Evolutionary conservation across 1,284 basidiomycete species (phyloP).

Genomic region (Pseudozyma tsukubaensis): DNA sequence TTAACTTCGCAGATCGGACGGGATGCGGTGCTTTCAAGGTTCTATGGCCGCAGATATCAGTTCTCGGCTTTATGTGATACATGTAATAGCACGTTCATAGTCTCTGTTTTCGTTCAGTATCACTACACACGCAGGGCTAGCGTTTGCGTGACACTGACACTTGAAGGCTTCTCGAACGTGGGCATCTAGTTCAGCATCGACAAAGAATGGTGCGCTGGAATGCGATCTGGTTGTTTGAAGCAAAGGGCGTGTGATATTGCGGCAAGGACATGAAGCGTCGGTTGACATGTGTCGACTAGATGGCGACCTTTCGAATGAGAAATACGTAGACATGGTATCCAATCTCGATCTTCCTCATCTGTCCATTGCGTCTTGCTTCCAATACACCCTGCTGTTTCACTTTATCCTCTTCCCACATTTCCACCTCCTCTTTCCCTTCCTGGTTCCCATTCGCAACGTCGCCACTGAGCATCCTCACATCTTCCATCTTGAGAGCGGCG

Average conservation of each 20-base stretch:
- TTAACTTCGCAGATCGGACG: conserved; percentile 76
- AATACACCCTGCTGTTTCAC: conserved; percentile 33
- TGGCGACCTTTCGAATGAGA: conserved; percentile 37
- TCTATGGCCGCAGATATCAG: conserved; percentile 82
- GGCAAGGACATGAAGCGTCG: too few relatives aligned
- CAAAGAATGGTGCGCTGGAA: too few relatives aligned
- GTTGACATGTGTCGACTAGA: not conserved
- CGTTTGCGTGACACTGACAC: too few relatives aligned
- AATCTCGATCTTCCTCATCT: conserved; percentile 52
- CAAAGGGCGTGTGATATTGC: too few relatives aligned
- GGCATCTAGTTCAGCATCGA: too few relatives aligned
- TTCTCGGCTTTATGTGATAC: too few relatives aligned
- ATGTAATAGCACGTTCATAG: too few relatives aligned
- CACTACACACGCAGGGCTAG: too few relatives aligned
- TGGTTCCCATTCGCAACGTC: not conserved
- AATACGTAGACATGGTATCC: conserved; percentile 54
- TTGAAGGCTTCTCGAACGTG: too few relatives aligned
- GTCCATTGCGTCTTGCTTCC: conserved; percentile 28
- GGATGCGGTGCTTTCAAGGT: conserved; percentile 83
- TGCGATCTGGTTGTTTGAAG: too few relatives aligned
- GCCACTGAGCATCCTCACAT: conserved; percentile 22
- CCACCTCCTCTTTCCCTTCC: not conserved
- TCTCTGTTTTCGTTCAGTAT: too few relatives aligned
- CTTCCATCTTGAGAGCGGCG: conserved; percentile 25
- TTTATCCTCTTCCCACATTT: conserved; percentile 27